Percentiles rank a stretch among this genome's conserved stretches.
These are phyloP conservation scores for Colletotrichum sp. DNA, from an alignment of 2,329 filamentous ascomycete genomes.

Conservation along the genomic window DNA sequence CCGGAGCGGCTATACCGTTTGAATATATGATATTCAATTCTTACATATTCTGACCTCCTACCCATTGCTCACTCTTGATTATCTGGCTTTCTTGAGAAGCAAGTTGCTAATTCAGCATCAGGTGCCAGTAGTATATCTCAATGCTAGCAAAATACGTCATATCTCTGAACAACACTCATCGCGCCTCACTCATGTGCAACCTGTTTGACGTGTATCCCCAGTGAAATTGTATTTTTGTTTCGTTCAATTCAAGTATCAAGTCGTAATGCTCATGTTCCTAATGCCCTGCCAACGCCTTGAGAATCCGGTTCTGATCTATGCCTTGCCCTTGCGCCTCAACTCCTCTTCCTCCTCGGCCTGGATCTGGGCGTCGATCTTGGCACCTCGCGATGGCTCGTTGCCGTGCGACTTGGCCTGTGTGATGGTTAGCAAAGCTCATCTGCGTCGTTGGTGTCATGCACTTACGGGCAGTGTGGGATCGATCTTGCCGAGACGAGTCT, in stretches of 20 bases:
- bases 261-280: background rate
- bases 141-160: too few relatives aligned
- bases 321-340: conserved; percentile 64
- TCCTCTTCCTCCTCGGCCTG: conserved; percentile 71
- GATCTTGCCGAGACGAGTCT: conserved; percentile 52
- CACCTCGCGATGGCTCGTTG: conserved; percentile 75
- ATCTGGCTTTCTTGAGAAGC: background rate
- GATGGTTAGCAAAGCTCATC: too few relatives aligned
- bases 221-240: background rate
- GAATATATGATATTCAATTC: conserved; percentile 87
- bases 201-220: fast-evolving
- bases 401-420: conserved; percentile 72
- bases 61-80: background rate
- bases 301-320: conserved; percentile 27
- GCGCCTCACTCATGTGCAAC: too few relatives aligned
- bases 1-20: conserved; percentile 84
- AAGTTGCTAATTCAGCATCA: background rate
- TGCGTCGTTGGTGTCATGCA: too few relatives aligned
- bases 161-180: too few relatives aligned
- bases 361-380: conserved; percentile 73
- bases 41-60: conserved; percentile 95
- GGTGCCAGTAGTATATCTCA: background rate
- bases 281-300: background rate
- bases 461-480: conserved; percentile 67
- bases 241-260: background rate